Percentiles rank a stretch among this genome's conserved stretches.
Evolutionary conservation across 768 basidiomycete genomes (phyloP).

Genomic region (Lanmaoa rubissima): DNA sequence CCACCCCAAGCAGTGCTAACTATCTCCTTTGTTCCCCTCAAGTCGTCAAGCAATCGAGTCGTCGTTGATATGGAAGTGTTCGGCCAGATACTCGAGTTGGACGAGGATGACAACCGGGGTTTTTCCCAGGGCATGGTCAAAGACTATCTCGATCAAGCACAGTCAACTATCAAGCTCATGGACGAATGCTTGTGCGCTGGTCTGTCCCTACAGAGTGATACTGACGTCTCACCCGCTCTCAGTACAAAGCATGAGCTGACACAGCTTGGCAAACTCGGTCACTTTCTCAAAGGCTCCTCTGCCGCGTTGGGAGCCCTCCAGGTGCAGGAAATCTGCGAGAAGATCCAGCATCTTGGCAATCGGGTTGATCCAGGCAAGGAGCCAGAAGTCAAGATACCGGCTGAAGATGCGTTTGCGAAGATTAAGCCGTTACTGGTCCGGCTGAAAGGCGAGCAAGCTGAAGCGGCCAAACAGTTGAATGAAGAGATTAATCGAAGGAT

Average conservation of each 20-base stretch:
- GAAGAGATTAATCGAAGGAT: neutral
- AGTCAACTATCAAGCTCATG: slow-evolving; percentile 74
- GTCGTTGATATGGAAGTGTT: slow-evolving; percentile 82
- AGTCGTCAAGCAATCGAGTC: slow-evolving; percentile 20
- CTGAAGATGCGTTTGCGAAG: slow-evolving; percentile 51
- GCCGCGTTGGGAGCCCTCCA: slow-evolving; percentile 84
- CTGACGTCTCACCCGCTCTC: slow-evolving; percentile 16
- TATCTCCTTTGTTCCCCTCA: neutral
- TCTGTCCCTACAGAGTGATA: slow-evolving; percentile 10
- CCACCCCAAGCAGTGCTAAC: slow-evolving; percentile 8
- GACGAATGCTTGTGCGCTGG: slow-evolving; percentile 70
- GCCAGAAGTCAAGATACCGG: slow-evolving; percentile 39
- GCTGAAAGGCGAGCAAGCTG: slow-evolving; percentile 66
- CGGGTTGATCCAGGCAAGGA: slow-evolving; percentile 53
- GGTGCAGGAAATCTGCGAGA: slow-evolving; percentile 84
- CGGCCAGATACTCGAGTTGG: slow-evolving; percentile 85
- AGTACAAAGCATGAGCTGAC: slow-evolving; percentile 60
- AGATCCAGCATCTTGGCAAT: slow-evolving; percentile 86
- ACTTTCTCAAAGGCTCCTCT: slow-evolving; percentile 97
- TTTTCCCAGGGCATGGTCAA: slow-evolving; percentile 79
- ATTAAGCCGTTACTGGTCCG: slow-evolving; percentile 56
- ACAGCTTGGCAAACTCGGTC: slow-evolving; percentile 73
- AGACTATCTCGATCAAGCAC: slow-evolving; percentile 82
- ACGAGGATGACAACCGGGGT: slow-evolving; percentile 73
- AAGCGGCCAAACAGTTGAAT: slow-evolving; percentile 68